These are phyloP conservation scores for Solanum pinnatisectum DNA, from an alignment of 257 asterid species.

Conservation along the genomic window DNA sequence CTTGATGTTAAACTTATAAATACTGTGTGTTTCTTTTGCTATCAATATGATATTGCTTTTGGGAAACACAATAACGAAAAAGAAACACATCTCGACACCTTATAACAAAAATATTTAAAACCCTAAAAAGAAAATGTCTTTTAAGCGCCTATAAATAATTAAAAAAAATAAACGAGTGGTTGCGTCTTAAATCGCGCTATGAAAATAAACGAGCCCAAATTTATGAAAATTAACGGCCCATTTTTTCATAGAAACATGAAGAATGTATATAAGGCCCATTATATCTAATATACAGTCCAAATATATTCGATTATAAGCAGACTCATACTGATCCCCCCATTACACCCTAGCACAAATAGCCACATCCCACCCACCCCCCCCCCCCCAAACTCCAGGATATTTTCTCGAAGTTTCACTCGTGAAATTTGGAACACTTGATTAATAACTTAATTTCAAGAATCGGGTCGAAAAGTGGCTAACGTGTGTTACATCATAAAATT, in stretches of 20 bases:
- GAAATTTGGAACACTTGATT: neutral
- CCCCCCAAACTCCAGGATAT: neutral
- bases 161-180: no score
- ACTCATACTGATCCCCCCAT: neutral
- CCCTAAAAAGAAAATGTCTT: no score
- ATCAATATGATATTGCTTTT: no score
- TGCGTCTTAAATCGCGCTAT: no score
- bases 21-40: no score
- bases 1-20: no score
- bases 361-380: neutral
- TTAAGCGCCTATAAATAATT: no score
- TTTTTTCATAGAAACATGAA: neutral
- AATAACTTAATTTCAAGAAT: neutral
- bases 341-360: neutral
- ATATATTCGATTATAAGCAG: neutral
- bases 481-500: neutral
- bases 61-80: neutral
- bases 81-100: neutral
- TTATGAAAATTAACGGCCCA: neutral
- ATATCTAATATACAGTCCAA: neutral
- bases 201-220: no score
- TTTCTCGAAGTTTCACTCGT: neutral
- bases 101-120: no score
- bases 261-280: neutral
- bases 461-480: neutral